These are phyloP conservation scores for Cornus florida DNA, from an alignment of 148 eudicot genomes.

Conservation along the genomic window DNA sequence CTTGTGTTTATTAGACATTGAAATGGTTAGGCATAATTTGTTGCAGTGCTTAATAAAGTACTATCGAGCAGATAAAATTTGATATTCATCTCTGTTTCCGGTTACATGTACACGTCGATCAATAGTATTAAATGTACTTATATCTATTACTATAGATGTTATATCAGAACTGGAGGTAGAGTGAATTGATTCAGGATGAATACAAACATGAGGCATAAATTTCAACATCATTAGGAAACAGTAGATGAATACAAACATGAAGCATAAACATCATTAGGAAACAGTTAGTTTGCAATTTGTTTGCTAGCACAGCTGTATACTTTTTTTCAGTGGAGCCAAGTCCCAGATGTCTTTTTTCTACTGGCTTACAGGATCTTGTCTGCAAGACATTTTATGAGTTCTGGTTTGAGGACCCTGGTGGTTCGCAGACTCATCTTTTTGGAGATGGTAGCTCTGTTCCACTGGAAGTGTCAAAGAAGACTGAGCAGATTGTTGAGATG, in stretches of 20 bases:
- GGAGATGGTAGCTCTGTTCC: constrained; percentile 92
- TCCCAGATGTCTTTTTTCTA: neutral
- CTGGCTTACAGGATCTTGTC: constrained; percentile 78
- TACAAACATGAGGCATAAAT: neutral
- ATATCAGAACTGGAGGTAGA: neutral
- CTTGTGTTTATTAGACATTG: no score
- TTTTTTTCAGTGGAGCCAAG: neutral
- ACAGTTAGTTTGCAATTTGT: neutral
- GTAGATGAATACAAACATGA: neutral
- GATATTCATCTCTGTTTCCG: neutral
- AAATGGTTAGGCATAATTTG: no score
- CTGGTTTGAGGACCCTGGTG: constrained; percentile 97
- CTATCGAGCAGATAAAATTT: neutral
- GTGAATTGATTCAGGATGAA: neutral
- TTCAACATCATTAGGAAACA: neutral
- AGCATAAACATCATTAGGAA: neutral
- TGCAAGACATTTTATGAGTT: constrained; percentile 97
- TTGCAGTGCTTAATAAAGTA: neutral
- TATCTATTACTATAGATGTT: no score
- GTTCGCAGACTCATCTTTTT: constrained; percentile 49
- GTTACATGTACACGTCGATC: neutral
- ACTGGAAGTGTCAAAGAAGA: constrained; percentile 84
- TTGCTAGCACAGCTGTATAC: neutral
- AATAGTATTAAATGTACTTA: no score
- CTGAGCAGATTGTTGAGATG: constrained; percentile 96